A percentile compares a stretch with the other conserved stretches of the same genome.
Conservation (phyloP, 1,284 basidiomycete genomes). For the Apiotrichum montevideense region DNA sequence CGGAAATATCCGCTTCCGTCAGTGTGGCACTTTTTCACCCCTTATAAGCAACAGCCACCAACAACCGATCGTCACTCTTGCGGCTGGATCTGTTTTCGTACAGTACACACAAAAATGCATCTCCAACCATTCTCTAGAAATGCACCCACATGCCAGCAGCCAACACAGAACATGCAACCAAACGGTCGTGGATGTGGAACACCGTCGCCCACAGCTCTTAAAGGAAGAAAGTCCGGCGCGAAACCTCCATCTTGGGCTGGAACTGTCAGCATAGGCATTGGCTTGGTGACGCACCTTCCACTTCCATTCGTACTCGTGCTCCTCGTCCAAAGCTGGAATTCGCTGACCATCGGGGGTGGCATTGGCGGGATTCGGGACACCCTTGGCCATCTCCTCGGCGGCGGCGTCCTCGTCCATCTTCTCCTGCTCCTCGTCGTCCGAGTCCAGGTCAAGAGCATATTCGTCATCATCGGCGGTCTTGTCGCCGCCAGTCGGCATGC, state of each 20-base stretch:
- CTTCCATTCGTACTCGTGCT: conserved; percentile 50
- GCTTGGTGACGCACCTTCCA: conserved; percentile 43
- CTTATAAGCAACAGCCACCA: not conserved
- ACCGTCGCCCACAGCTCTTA: conserved; percentile 14
- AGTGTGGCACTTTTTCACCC: conserved; percentile 1
- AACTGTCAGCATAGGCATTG: not conserved
- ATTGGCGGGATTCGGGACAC: conserved; percentile 4
- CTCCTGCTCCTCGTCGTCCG: conserved; percentile 27
- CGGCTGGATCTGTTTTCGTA: not conserved
- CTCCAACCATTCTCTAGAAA: not conserved
- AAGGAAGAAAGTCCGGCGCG: conserved; percentile 48
- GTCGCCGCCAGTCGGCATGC: conserved; percentile 51
- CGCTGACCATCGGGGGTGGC: conserved; percentile 24
- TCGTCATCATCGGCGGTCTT: conserved; percentile 51
- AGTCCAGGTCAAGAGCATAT: conserved; percentile 28
- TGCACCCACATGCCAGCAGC: not conserved
- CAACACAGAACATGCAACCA: conserved; percentile 1
- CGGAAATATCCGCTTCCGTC: not conserved
- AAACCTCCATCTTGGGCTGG: conserved; percentile 50
- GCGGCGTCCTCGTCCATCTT: conserved; percentile 42
- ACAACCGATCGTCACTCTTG: no score
- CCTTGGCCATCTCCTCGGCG: conserved; percentile 33
- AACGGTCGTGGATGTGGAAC: no score
- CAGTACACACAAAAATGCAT: not conserved
- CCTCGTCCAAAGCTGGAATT: conserved; percentile 45